Evolutionary conservation across 2,329 filamentous ascomycete species (phyloP).

Genomic region (Byssochlamys sp.): DNA sequence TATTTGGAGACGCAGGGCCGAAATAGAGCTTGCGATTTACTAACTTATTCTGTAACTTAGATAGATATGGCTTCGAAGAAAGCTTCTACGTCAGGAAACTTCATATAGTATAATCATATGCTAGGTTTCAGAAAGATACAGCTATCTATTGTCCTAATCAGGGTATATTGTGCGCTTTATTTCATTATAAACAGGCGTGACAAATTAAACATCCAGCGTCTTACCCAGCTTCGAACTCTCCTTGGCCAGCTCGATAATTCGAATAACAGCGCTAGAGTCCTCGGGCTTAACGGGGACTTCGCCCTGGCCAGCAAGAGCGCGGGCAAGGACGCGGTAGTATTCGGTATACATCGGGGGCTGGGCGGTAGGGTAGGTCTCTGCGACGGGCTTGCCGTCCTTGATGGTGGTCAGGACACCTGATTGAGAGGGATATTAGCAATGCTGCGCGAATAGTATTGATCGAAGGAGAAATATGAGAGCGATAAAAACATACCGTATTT

Average conservation of each 20-base stretch:
- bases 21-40: too few relatives aligned
- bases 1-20: too few relatives aligned
- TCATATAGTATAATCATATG: too few relatives aligned
- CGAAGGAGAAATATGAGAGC: neutral
- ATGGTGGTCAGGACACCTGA: constrained; percentile 45
- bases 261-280: constrained; percentile 46
- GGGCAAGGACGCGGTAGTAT: constrained; percentile 52
- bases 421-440: constrained; percentile 2
- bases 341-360: constrained; percentile 58
- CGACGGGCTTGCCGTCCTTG: constrained; percentile 43
- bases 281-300: constrained; percentile 46
- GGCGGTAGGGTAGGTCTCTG: constrained; percentile 47
- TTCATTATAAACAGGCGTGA: constrained; percentile 8
- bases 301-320: constrained; percentile 44
- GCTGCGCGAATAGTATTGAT: neutral
- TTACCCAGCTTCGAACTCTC: constrained; percentile 45
- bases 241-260: constrained; percentile 47
- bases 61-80: too few relatives aligned
- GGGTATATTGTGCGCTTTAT: neutral
- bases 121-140: neutral
- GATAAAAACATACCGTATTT: constrained; percentile 42
- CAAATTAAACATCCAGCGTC: constrained; percentile 32
- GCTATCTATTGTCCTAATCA: neutral
- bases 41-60: too few relatives aligned
- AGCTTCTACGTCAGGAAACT: too few relatives aligned